A percentile compares a stretch with the other conserved stretches of the same genome.
These are phyloP conservation scores for Cenchrus americanus DNA, from an alignment of 176 grass and related monocot species.

Conservation along the genomic window DNA sequence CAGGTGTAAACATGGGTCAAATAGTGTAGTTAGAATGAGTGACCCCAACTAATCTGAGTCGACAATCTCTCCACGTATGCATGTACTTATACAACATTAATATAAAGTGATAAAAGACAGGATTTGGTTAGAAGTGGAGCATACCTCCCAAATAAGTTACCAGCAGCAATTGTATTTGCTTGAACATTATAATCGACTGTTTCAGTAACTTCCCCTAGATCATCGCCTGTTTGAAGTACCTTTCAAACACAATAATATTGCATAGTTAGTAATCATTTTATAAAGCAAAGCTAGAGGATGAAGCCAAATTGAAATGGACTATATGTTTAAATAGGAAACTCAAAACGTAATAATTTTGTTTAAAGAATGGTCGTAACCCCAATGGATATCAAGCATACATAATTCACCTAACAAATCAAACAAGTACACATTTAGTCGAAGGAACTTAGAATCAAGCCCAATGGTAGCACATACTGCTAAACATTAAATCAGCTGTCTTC, in stretches of 20 bases:
- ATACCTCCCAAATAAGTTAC: constrained; percentile 97
- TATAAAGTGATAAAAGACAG: background rate
- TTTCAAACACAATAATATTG: constrained; percentile 35
- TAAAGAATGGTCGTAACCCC: background rate
- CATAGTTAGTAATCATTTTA: background rate
- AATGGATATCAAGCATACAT: background rate
- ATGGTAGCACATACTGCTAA: background rate
- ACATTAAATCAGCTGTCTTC: too few species aligned
- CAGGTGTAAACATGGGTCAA: too few species aligned
- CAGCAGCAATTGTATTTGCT: constrained; percentile 81
- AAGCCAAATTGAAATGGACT: constrained; percentile 12
- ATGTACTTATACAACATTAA: background rate
- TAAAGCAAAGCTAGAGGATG: constrained; percentile 16
- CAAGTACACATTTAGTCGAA: background rate
- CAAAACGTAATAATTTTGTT: background rate
- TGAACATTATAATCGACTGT: constrained; percentile 99
- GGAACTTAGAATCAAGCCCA: background rate
- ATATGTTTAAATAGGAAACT: constrained; percentile 29
- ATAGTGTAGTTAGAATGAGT: too few species aligned
- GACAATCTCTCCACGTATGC: background rate
- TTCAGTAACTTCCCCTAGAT: constrained; percentile 97
- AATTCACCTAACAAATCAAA: background rate
- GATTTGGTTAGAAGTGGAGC: background rate
- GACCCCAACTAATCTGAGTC: background rate
- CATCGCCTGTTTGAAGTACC: constrained; percentile 98